phyloP scores from a whole-genome alignment of 345 rosid species.

The Corymbia maculata region DNA sequence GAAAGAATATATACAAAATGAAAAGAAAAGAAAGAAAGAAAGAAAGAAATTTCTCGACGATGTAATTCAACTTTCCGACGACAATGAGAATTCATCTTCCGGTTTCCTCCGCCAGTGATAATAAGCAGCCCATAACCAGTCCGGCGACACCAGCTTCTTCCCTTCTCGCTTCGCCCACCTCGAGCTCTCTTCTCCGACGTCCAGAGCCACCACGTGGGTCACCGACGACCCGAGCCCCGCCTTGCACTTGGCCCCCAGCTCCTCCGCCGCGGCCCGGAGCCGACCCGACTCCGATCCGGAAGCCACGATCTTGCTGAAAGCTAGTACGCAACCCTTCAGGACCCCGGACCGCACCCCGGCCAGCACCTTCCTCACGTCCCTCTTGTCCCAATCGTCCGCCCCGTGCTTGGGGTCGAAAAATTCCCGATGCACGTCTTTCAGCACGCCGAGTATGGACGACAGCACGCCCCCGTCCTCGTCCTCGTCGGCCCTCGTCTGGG shows the following conservation, averaged over 20 bases:
- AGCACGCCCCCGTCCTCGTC: background rate
- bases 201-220: constrained; percentile 1
- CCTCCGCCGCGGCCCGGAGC: background rate
- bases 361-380: background rate
- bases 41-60: background rate
- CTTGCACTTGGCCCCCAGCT: background rate
- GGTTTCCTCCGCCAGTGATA: background rate
- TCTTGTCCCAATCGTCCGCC: background rate
- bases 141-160: background rate
- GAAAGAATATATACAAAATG: background rate
- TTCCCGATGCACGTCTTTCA: background rate
- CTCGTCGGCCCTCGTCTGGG: background rate
- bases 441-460: background rate
- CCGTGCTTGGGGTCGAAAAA: background rate
- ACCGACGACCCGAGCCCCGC: background rate
- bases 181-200: background rate
- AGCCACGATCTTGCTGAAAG: background rate
- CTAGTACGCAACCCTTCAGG: background rate
- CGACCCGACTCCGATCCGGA: background rate
- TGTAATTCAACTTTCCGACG: background rate
- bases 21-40: background rate
- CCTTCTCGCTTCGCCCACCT: background rate
- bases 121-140: background rate
- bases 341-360: background rate
- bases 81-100: background rate